phyloP scores from a whole-genome alignment of 495 filamentous ascomycete species.

The Ramalina peruviana region DNA sequence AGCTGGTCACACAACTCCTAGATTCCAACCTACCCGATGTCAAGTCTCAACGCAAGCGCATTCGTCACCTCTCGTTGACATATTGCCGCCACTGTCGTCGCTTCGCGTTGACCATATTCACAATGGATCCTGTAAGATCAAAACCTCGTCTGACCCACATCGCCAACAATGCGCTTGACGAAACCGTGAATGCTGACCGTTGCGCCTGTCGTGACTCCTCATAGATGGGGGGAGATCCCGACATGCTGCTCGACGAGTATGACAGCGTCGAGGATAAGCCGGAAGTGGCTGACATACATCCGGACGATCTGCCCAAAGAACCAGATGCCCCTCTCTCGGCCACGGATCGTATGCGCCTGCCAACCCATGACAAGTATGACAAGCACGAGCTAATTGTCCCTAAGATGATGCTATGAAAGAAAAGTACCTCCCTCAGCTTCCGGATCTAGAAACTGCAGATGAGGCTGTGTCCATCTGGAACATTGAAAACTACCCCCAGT shows the following conservation, averaged over 20 bases:
- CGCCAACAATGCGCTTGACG: slow-evolving; percentile 7
- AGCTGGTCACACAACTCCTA: no score
- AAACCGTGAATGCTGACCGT: slow-evolving; percentile 16
- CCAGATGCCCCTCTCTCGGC: slow-evolving; percentile 42
- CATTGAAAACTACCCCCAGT: slow-evolving; percentile 62
- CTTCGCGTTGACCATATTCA: background rate
- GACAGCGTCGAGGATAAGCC: slow-evolving; percentile 57
- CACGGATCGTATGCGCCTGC: slow-evolving; percentile 49
- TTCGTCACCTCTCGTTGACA: no score
- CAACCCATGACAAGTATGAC: background rate
- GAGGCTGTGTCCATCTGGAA: slow-evolving; percentile 72
- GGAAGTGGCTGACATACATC: slow-evolving; percentile 72
- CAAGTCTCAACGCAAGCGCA: no score
- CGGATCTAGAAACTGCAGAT: slow-evolving; percentile 55
- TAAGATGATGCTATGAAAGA: slow-evolving; percentile 76
- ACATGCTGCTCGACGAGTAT: slow-evolving; percentile 61
- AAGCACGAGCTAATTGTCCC: slow-evolving; percentile 9
- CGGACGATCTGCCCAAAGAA: slow-evolving; percentile 43
- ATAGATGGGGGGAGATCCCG: slow-evolving; percentile 50
- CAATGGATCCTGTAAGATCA: slow-evolving; percentile 22
- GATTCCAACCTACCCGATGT: no score
- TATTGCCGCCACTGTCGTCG: no score
- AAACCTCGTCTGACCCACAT: slow-evolving; percentile 8
- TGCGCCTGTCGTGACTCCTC: slow-evolving; percentile 33
- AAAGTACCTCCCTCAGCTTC: slow-evolving; percentile 54